Evolutionary conservation across 2,329 filamentous ascomycete genomes (phyloP).

Genomic region (Pseudopyricularia cyperi): DNA sequence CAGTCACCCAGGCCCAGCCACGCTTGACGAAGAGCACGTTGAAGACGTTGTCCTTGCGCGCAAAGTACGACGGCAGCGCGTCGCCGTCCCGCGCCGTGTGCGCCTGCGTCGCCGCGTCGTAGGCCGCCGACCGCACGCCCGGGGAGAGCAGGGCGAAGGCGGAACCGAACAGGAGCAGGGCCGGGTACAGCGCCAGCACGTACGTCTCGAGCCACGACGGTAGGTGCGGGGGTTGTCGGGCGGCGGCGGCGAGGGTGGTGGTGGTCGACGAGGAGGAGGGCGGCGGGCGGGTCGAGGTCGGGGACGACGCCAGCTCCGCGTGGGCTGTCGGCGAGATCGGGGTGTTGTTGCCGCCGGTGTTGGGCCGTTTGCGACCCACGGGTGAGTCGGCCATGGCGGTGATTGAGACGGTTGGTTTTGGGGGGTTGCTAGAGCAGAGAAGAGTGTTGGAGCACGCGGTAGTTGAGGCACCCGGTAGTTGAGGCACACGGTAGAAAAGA

Average conservation of each 20-base stretch:
- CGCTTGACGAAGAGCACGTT: conserved; percentile 90
- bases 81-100: conserved; percentile 37
- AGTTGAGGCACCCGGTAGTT: no score
- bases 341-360: not conserved
- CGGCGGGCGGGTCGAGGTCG: conserved; percentile 5
- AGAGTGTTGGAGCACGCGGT: not conserved
- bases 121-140: conserved; percentile 47
- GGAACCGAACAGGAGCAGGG: conserved; percentile 67
- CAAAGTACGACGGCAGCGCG: conserved; percentile 80
- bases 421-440: not conserved
- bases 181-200: conserved; percentile 59
- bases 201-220: conserved; percentile 56
- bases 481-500: no score
- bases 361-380: not conserved
- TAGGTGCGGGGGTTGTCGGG: conserved; percentile 38
- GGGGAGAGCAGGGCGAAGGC: conserved; percentile 71
- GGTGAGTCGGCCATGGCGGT: not conserved
- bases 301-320: not conserved
- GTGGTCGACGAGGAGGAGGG: conserved; percentile 2
- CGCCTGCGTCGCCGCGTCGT: conserved; percentile 49
- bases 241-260: conserved; percentile 17
- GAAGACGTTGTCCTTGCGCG: conserved; percentile 83
- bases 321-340: not conserved
- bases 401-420: not conserved
- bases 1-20: conserved; percentile 84